A percentile compares a stretch with the other conserved stretches of the same genome.
Evolutionary conservation across 2,329 filamentous ascomycete species (phyloP).

Genomic region (Fusarium tjaetaba): DNA sequence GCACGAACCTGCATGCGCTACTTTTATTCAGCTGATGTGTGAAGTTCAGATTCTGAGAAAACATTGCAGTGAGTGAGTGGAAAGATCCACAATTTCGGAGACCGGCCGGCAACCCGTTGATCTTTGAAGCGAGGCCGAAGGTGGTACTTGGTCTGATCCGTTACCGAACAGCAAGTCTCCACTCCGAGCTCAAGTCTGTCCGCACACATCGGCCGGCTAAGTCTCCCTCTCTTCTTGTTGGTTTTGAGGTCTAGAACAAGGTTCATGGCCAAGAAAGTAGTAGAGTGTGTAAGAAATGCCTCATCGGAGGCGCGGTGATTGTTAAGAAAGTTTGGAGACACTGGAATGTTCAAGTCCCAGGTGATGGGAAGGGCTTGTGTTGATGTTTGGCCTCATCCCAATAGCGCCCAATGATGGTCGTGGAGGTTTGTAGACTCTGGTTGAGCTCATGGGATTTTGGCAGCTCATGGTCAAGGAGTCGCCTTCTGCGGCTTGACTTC

Average conservation of each 20-base stretch:
- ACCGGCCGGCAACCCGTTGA: constrained; percentile 10
- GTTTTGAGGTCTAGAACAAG: constrained; percentile 8
- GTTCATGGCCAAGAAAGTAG: constrained; percentile 25
- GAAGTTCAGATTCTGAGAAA: neutral
- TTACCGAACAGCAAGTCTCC: constrained; percentile 30
- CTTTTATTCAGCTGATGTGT: neutral
- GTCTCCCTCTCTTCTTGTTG: constrained; percentile 5
- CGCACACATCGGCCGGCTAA: constrained; percentile 11
- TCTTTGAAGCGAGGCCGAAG: constrained; percentile 9
- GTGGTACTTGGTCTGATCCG: constrained; percentile 27
- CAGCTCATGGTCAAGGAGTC: neutral
- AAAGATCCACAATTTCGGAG: constrained; percentile 14
- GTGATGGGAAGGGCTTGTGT: neutral
- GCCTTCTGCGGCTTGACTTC: neutral
- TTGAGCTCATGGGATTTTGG: neutral
- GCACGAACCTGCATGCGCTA: constrained; percentile 16
- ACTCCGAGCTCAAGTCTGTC: constrained; percentile 19
- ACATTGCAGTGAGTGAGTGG: neutral
- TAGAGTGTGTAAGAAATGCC: constrained; percentile 22
- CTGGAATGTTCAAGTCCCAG: neutral
- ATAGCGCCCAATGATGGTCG: neutral
- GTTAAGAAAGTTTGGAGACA: neutral
- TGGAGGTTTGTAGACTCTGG: neutral
- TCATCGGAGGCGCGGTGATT: constrained; percentile 5
- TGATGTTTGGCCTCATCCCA: neutral